Base-by-base conservation (phyloP, 805 yeast species). In the Blastobotrys attinorum region DNA sequence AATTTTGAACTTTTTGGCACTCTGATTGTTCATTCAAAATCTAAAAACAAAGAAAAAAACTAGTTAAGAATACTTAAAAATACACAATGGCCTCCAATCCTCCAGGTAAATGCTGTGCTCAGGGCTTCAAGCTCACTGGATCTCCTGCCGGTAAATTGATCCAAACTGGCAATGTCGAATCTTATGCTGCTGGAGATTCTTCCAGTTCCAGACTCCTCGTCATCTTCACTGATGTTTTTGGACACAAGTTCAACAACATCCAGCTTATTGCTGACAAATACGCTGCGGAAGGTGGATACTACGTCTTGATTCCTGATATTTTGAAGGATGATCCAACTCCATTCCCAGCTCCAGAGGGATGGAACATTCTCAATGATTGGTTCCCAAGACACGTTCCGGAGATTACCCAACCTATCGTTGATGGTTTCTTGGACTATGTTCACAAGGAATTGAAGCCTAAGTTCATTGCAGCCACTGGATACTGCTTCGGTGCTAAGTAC, bases 401-500 rank as follows among this genome's bases (percentile, higher is more conserved):
- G 15, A 59, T 63, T 27, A 72, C 79, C 15, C 55, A 55, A 29
- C 74, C 75, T 15, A 58, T 77, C 34, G 72, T 77, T 35, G 71
- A 71, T 31, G 62, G 60, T 3, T 82, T 73, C 53, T 56, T 81
- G 47, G 54, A 58, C 2, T 57, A 56, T 7, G 61, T 82, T 45
- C 73, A 66, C 47, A 54, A 58, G 21, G 73, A 72, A 45, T 59
- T 62, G 43, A 63, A 63, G 15, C 74, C 76, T n/a, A 60, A 66
- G 42, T 75, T 69, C 51, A 47, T 81, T 18, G 78, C 73, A 34
- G 75, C 76, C 17, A 64, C 81, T 46, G 96, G 96, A 18, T 79
- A 86, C 67, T 87, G 96, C 65, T 87, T 70, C 51, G 96, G 96
- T 59, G 95, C 86, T 31, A 83, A 79, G 62, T 79, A 68, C 53